These are phyloP conservation scores for Boletus pseudo-olivaceus DNA, from an alignment of 768 basidiomycete genomes.

Conservation along the genomic window DNA sequence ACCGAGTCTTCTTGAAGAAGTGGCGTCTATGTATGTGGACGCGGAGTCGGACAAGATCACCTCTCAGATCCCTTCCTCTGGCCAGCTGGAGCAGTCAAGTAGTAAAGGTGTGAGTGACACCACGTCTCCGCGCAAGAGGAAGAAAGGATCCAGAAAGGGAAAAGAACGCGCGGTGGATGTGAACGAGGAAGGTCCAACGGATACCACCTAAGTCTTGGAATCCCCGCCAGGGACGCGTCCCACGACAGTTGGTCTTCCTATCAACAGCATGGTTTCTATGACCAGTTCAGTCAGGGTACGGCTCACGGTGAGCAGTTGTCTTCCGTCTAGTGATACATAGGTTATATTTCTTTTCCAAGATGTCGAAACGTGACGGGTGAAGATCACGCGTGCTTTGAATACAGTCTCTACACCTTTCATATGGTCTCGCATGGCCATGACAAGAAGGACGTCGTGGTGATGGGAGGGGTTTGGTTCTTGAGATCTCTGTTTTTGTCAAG, in stretches of 20 bases:
- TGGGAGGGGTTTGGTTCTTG: not conserved
- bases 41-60: not conserved
- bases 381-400: not conserved
- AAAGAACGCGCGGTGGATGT: constrained; percentile 26
- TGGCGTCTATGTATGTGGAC: constrained; percentile 19
- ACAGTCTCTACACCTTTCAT: not conserved
- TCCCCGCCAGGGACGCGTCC: not conserved
- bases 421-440: not conserved
- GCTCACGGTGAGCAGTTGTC: not conserved
- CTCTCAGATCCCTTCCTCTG: not conserved
- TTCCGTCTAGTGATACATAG: not conserved
- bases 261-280: not conserved
- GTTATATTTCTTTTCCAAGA: too few relatives aligned
- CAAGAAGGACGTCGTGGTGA: too few relatives aligned
- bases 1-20: constrained; percentile 17
- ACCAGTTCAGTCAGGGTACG: not conserved
- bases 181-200: constrained; percentile 17
- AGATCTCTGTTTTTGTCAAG: not conserved
- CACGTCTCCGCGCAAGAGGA: constrained; percentile 11
- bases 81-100: not conserved
- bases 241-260: not conserved
- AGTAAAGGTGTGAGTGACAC: not conserved
- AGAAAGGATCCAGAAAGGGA: constrained; percentile 20
- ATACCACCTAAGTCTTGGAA: constrained; percentile 7
- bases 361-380: not conserved